Base-by-base conservation (phyloP, 2,329 filamentous ascomycete species). In the Pseudogymnoascus pannorum region DNA sequence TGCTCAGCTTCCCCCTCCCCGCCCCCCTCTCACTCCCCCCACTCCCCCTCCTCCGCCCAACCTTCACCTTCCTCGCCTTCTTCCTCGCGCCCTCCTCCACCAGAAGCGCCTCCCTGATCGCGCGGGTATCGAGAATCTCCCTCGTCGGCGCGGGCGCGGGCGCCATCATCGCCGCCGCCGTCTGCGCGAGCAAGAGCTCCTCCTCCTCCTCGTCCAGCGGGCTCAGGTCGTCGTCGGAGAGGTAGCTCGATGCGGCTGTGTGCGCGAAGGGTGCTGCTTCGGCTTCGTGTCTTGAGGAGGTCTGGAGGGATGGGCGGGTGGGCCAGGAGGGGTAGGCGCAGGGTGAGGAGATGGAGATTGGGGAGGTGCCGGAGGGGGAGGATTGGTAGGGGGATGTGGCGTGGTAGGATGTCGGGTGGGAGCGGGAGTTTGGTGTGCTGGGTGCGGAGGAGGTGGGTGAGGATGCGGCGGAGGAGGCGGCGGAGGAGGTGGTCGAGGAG, bases 311-410 rank as follows among this genome's bases (percentile, higher is more conserved):
- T 1, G 51, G 51, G 7, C 51, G 24, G 11, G 51, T 33, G 6
- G 51, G 51, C 51, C 51, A 57, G 29, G 51, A 57, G 3, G 51
- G 51, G 51, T 57, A 57, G 6, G 51, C 51, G 51, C 51, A 57
- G 26, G 51, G 51, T 8, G 24, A 31, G 24, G 51, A 57, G 51
- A 57, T 57, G n/a, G 51, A 35, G n/a, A 20, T 20, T 2, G 51
- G 51, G 5, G 51, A 31, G 5, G 14, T 2, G 11, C n/a, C 12
- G n/a, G 51, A 11, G n/a, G 5, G 8, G n/a, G 14, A 7, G 40
- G 40, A 16, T 26, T 48, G 42, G 51, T 57, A 57, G 16, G 51
- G 51, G 1, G 51, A 57, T n/a, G 51, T 33, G n/a, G 51, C 51
- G 26, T 57, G 51, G 33, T 57, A 57, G 26, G 51, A 57, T 57